Conservation (phyloP, 257 asterid species). For the Solanum lycopersicoides region DNA sequence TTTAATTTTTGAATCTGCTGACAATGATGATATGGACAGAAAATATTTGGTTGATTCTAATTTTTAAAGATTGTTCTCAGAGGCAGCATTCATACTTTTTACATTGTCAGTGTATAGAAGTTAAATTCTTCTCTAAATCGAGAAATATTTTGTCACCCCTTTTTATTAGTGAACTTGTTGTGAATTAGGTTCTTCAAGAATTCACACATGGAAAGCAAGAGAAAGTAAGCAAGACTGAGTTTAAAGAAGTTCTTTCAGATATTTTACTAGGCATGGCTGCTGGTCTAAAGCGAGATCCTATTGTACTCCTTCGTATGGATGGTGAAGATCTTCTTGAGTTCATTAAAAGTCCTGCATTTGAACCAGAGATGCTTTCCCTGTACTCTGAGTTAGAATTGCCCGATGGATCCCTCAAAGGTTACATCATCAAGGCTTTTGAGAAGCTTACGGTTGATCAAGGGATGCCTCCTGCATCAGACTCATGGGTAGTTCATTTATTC, state of each 20-base stretch:
- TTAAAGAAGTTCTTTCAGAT: slow-evolving; percentile 75
- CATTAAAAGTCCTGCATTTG: slow-evolving; percentile 36
- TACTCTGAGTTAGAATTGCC: slow-evolving; percentile 40
- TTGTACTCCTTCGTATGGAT: slow-evolving; percentile 86
- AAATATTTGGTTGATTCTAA: background rate
- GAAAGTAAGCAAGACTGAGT: slow-evolving; percentile 59
- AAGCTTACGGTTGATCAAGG: slow-evolving; percentile 86
- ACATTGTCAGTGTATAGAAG: too few species aligned
- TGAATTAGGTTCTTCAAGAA: slow-evolving; percentile 70
- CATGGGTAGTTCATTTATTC: slow-evolving; percentile 49
- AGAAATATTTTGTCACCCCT: background rate
- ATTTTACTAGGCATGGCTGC: slow-evolving; percentile 91
- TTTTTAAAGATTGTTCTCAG: background rate
- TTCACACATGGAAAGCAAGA: slow-evolving; percentile 71
- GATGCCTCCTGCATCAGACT: slow-evolving; percentile 89
- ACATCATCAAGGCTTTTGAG: slow-evolving; percentile 51
- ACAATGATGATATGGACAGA: background rate
- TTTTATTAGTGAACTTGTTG: background rate
- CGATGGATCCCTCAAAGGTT: slow-evolving; percentile 49
- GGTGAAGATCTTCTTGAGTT: slow-evolving; percentile 81
- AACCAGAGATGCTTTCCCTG: slow-evolving; percentile 49
- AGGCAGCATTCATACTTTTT: background rate
- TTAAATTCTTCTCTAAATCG: background rate
- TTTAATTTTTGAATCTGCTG: background rate
- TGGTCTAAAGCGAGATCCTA: slow-evolving; percentile 85